These are phyloP conservation scores for Penicillium chermesinum DNA, from an alignment of 495 filamentous ascomycete genomes.

Conservation along the genomic window DNA sequence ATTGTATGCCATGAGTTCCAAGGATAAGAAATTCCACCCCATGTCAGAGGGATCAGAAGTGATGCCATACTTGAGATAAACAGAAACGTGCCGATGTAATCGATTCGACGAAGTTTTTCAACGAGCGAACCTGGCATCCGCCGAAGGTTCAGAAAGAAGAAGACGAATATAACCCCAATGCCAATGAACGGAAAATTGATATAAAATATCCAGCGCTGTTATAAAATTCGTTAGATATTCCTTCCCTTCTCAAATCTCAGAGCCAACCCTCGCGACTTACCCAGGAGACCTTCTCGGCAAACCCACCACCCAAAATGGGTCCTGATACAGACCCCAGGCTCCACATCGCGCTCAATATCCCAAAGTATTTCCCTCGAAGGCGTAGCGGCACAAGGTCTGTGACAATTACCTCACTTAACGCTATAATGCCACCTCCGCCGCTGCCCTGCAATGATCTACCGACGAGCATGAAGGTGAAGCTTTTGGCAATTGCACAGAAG, in stretches of 20 bases:
- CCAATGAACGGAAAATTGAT: constrained; percentile 54
- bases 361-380: constrained; percentile 44
- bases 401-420: constrained; percentile 61
- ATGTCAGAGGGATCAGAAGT: constrained; percentile 46
- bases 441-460: constrained; percentile 65
- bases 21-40: constrained; percentile 47
- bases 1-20: constrained; percentile 50
- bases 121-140: constrained; percentile 30
- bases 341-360: constrained; percentile 54
- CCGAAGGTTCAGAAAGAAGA: constrained; percentile 47
- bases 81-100: constrained; percentile 55
- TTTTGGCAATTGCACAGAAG: constrained; percentile 47
- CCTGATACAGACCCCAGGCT: constrained; percentile 62
- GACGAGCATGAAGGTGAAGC: constrained; percentile 61
- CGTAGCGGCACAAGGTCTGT: constrained; percentile 57
- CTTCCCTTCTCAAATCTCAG: not conserved
- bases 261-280: constrained; percentile 18
- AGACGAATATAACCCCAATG: constrained; percentile 39
- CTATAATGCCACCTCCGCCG: constrained; percentile 67
- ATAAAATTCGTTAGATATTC: not conserved
- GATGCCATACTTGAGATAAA: constrained; percentile 48
- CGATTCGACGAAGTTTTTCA: constrained; percentile 47
- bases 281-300: constrained; percentile 61
- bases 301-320: constrained; percentile 64
- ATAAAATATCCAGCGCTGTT: constrained; percentile 51